Conservation (phyloP, 441 rosid species). For the Capsella rubella region DNA sequence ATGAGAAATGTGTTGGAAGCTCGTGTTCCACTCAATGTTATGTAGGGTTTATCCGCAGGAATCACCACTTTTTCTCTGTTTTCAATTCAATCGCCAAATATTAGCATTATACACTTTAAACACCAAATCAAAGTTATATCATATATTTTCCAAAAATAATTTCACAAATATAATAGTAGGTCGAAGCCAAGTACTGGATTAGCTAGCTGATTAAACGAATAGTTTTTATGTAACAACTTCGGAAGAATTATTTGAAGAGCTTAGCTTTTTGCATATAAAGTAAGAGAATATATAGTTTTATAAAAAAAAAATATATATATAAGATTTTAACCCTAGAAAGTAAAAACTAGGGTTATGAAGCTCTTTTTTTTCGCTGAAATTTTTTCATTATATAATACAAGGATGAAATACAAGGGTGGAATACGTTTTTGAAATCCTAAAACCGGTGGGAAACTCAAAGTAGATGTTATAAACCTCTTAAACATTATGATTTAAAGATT, state of each 20-base stretch:
- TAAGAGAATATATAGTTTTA: too few species aligned
- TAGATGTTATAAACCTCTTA: not conserved
- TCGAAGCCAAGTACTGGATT: not conserved
- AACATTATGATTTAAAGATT: not conserved
- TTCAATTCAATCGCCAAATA: not conserved
- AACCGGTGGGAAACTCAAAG: too few species aligned
- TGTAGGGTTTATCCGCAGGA: conserved; percentile 70
- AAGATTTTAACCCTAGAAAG: too few species aligned
- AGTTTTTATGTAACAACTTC: too few species aligned
- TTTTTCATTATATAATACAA: too few species aligned
- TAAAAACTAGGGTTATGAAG: too few species aligned
- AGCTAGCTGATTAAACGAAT: not conserved
- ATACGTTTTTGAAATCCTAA: too few species aligned
- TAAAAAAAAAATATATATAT: too few species aligned
- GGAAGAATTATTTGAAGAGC: too few species aligned
- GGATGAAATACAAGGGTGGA: too few species aligned
- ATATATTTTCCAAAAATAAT: not conserved
- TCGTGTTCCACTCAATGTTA: conserved; percentile 70
- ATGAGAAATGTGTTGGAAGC: conserved; percentile 56
- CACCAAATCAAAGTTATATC: not conserved
- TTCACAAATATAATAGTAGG: not conserved
- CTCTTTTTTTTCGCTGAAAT: too few species aligned
- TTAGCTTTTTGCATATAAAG: too few species aligned
- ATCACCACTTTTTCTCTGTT: conserved; percentile 71
- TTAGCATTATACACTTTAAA: not conserved